phyloP scores from a whole-genome alignment of 2,329 filamentous ascomycete species.

The Colletotrichum liriopes region DNA sequence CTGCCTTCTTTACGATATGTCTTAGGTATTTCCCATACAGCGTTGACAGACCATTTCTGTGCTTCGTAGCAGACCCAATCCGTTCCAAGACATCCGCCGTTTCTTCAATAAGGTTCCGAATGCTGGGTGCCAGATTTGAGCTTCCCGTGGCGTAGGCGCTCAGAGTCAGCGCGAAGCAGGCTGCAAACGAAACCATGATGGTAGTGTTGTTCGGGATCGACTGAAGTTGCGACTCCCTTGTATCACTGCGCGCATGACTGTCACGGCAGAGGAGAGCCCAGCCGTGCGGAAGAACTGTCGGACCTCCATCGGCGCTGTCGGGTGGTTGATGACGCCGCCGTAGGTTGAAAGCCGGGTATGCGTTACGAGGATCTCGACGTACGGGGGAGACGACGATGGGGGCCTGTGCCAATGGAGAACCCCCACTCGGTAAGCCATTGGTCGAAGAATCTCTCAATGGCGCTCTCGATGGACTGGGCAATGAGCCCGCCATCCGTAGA shows the following conservation, averaged over 20 bases:
- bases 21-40: constrained; percentile 64
- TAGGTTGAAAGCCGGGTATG: constrained; percentile 84
- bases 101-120: constrained; percentile 77
- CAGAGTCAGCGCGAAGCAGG: constrained; percentile 77
- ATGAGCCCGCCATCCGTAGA: constrained; percentile 67
- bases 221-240: constrained; percentile 79
- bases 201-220: constrained; percentile 86
- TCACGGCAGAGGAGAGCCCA: constrained; percentile 80
- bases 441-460: constrained; percentile 77
- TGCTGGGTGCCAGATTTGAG: constrained; percentile 74
- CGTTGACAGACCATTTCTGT: constrained; percentile 76
- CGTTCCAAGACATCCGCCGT: constrained; percentile 78
- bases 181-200: constrained; percentile 85
- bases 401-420: constrained; percentile 68
- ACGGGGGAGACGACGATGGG: constrained; percentile 76
- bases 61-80: constrained; percentile 76
- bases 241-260: constrained; percentile 81
- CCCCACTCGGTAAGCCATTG: constrained; percentile 77
- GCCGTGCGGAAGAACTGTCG: constrained; percentile 82
- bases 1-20: constrained; percentile 60
- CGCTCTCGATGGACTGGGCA: constrained; percentile 70
- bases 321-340: constrained; percentile 81
- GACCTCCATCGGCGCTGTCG: constrained; percentile 78
- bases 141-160: constrained; percentile 72
- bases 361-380: constrained; percentile 81